These are phyloP conservation scores for Clohesyomyces aquaticus DNA, from an alignment of 495 filamentous ascomycete species.

Conservation along the genomic window DNA sequence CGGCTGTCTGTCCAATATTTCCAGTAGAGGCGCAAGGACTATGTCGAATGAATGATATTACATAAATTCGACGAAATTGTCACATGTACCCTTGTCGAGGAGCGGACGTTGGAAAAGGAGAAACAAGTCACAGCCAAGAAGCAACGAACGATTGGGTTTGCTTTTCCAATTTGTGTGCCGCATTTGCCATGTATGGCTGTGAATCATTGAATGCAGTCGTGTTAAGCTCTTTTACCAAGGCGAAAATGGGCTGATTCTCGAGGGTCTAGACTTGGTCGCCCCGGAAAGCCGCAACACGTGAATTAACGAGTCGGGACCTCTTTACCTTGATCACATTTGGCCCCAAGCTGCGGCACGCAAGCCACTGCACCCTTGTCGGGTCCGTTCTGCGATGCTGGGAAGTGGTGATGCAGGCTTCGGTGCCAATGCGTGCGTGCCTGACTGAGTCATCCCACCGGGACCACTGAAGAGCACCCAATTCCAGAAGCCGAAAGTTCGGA, in stretches of 20 bases:
- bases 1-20: no score
- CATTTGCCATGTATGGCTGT: not conserved
- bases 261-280: constrained; percentile 20
- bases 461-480: not conserved
- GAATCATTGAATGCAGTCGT: constrained; percentile 13
- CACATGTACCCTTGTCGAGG: no score
- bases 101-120: not conserved
- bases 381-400: not conserved
- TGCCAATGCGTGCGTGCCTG: not conserved
- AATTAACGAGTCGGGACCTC: not conserved
- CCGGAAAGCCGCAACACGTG: not conserved
- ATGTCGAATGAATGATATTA: no score
- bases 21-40: no score
- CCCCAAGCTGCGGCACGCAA: constrained; percentile 15
- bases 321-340: constrained; percentile 3
- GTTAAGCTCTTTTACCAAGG: constrained; percentile 22
- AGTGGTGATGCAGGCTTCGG: not conserved
- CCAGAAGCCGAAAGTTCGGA: not conserved
- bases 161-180: not conserved
- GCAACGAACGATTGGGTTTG: not conserved
- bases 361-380: not conserved
- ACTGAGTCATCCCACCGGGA: constrained; percentile 2
- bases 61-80: no score
- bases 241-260: constrained; percentile 3
- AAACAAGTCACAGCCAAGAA: not conserved